Conservation (phyloP, 208 protist species). For the Wallacemonas sp. region DNA sequence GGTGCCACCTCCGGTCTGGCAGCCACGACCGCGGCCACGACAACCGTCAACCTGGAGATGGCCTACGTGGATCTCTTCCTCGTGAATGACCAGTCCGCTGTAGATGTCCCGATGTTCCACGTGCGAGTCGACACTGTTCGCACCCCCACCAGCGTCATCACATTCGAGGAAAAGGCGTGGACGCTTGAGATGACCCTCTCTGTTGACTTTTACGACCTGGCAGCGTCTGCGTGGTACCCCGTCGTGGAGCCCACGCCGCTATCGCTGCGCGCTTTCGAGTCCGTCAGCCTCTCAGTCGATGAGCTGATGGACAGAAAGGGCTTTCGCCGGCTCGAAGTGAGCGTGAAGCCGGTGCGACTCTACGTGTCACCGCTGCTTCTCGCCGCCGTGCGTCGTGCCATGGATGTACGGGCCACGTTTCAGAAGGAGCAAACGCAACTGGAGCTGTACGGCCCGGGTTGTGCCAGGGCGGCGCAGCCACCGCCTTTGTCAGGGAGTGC, state of each 20-base stretch:
- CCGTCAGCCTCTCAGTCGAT: conserved; percentile 27
- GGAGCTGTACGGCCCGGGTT: conserved; percentile 5
- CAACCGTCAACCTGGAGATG: neutral
- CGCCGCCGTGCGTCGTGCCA: conserved; percentile 19
- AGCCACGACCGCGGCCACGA: neutral
- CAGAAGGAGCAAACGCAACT: conserved; percentile 11
- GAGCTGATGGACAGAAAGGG: conserved; percentile 32
- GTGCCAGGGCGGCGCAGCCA: too few species aligned
- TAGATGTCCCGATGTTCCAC: conserved; percentile 43
- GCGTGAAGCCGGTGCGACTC: conserved; percentile 23
- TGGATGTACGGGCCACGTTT: conserved; percentile 22
- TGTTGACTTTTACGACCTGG: conserved; percentile 44
- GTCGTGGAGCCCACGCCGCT: conserved; percentile 33
- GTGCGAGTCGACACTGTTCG: conserved; percentile 28
- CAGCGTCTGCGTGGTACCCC: conserved; percentile 35
- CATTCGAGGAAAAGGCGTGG: conserved; percentile 13
- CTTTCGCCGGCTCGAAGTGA: conserved; percentile 16
- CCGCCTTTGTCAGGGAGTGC: neutral
- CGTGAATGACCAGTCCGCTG: conserved; percentile 41
- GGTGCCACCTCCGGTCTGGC: neutral
- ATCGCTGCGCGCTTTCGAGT: conserved; percentile 9
- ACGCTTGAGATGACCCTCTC: conserved; percentile 25
- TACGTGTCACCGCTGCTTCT: conserved; percentile 36
- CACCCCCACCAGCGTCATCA: conserved; percentile 23
- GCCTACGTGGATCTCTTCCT: conserved; percentile 24